Conservation (phyloP, 805 yeast genomes). For the Candida verbasci region DNA sequence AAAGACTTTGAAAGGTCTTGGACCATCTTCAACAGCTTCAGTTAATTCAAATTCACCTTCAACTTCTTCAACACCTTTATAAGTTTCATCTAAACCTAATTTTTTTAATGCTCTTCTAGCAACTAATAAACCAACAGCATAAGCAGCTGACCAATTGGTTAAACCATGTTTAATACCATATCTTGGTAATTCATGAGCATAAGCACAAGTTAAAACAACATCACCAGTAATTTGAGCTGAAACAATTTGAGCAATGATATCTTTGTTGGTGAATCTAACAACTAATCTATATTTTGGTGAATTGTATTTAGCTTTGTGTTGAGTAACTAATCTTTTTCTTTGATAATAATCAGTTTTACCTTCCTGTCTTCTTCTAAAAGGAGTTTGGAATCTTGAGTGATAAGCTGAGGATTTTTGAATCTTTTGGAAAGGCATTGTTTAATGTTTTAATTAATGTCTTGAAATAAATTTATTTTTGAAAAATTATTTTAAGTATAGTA, state of each 20-base stretch:
- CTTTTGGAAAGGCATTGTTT: constrained; percentile 73
- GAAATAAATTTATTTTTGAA: neutral
- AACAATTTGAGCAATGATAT: constrained; percentile 95
- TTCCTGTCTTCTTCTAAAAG: constrained; percentile 99
- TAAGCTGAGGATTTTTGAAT: constrained; percentile 81
- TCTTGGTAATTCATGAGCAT: constrained; percentile 97
- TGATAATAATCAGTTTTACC: constrained; percentile 99
- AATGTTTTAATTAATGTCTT: neutral
- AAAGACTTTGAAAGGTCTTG: constrained; percentile 99
- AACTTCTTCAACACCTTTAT: constrained; percentile 98
- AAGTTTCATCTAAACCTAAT: constrained; percentile 97
- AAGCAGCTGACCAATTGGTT: constrained; percentile 99
- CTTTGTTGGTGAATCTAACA: constrained; percentile 99
- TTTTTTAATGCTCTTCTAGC: constrained; percentile 99
- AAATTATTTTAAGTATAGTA: neutral
- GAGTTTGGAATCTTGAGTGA: constrained; percentile 99
- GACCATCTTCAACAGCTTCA: constrained; percentile 99
- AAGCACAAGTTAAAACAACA: constrained; percentile 93
- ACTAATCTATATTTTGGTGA: constrained; percentile 99
- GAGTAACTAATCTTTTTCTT: constrained; percentile 98
- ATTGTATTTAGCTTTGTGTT: constrained; percentile 99
- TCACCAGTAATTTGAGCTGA: constrained; percentile 98
- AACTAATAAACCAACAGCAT: constrained; percentile 95
- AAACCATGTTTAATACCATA: constrained; percentile 98
- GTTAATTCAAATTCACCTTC: constrained; percentile 98